Base-by-base conservation (phyloP, 2,329 filamentous ascomycete species). In the Diaporthe vexans region DNA sequence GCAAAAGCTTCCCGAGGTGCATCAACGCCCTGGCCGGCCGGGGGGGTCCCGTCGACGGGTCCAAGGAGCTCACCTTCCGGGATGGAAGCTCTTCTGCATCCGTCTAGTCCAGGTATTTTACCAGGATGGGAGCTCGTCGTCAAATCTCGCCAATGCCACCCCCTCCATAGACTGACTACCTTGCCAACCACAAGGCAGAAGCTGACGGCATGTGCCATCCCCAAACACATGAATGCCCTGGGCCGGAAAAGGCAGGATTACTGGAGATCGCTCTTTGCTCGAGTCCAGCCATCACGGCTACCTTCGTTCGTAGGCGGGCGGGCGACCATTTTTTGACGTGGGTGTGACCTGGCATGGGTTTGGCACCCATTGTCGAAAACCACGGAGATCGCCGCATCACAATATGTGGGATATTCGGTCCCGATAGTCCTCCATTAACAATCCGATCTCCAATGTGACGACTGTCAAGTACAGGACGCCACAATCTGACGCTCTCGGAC, bases 391-490 rank as follows among this genome's bases (percentile, higher is more conserved):
- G 46, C 57, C 69, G 69, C 51, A 19, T 72, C 69, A 72, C 69
- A 54, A 63, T 52, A 46, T 63, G 13, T n/a, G 43, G 33, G 46
- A 35, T 26, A 33, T 56, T 54, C 15, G 51, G 51, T 61, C 57
- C 54, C 69, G 43, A 61, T 7, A 63, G 58, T 69, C 61, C 48
- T 71, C 26, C 33, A 24, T 73, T 26, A n/a, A 37, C 37, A 71
- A 73, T 75, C 71, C 65, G 71, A 56, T 54, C 65, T 63, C n/a
- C 48, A 35, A 73, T 75, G 74, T 75, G 74, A 75, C 57, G 74
- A 46, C 56, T 71, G 61, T 65, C 29, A 15, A 71, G 54, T 29
- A 59, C 57, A 52, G 71, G 40, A 71, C 63, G 71, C 65, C 71
- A 73, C 65, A 70, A 57, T 71, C 26, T 65, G 33, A 54, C 57